phyloP scores from a whole-genome alignment of 164 flowering plant genomes.

The Paratinospora sagittata region DNA sequence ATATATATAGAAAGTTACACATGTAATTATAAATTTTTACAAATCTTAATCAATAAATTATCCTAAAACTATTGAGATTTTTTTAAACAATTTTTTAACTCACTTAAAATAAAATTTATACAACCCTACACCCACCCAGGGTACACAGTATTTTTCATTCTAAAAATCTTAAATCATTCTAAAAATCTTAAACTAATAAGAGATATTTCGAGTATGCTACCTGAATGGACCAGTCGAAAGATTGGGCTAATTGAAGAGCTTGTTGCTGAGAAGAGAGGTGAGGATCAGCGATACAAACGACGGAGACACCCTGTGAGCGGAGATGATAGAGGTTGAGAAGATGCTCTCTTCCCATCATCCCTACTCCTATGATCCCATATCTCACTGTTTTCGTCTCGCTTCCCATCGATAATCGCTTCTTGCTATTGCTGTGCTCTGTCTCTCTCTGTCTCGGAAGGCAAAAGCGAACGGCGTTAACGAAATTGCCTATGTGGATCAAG shows the following conservation, averaged over 20 bases:
- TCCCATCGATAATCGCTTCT: background rate
- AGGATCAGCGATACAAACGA: slow-evolving; percentile 77
- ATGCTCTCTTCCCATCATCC: slow-evolving; percentile 99
- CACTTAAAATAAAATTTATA: no score
- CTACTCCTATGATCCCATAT: slow-evolving; percentile 90
- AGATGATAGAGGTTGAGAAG: slow-evolving; percentile 74
- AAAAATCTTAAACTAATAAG: no score
- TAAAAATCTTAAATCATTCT: no score
- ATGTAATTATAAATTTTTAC: no score
- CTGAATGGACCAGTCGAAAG: slow-evolving; percentile 59
- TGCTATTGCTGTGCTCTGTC: background rate
- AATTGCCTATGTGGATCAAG: background rate
- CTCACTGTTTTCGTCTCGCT: slow-evolving; percentile 27
- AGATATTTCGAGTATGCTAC: no score
- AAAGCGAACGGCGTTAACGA: background rate
- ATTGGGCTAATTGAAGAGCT: slow-evolving; percentile 50
- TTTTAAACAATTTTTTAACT: no score
- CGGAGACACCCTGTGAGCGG: slow-evolving; percentile 48
- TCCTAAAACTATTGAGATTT: no score
- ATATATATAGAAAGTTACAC: no score
- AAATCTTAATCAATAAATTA: no score
- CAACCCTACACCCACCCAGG: no score
- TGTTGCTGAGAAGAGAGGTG: slow-evolving; percentile 70
- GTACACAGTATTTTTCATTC: no score
- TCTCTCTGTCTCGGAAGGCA: background rate